Evolutionary conservation across 345 rosid genomes (phyloP), one percentile per base, ranked within the genome.

Genomic region (Moricandia moricandioides): DNA sequence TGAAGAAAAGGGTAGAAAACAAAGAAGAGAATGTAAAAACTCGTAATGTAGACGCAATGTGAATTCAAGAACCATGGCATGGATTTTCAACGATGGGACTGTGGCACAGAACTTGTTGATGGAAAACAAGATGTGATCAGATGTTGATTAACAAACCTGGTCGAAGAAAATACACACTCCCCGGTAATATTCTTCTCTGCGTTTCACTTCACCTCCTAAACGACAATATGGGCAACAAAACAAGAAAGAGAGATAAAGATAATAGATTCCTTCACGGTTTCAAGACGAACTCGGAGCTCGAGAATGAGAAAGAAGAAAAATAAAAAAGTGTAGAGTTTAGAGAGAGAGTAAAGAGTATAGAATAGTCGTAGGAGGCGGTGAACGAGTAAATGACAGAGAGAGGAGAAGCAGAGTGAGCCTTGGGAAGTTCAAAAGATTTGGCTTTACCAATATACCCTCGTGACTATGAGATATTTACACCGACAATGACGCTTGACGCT

Each of bases 351-450:
- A 31, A 12, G 13, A 11, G 47, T 3, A 4, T 47, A 47, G 31
- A 18, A 3, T 29, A 21, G 3, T 17, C 3, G 40, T 47, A 34
- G 54, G 30, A 45, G 14, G 64, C 52, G 55, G 43, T 1, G 65
- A 33, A 54, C 8, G 16, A 11, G 52, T 63, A 69, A 75, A 74
- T 85, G 88, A 74, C 80, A 70, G 57, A 30, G 57, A 62, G 55
- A 1, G 71, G 65, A 24, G 65, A 51, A 10, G 72, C 61, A 67
- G 61, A 18, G 52, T 5, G 39, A 49, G 69, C 75, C 68, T 69
- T 67, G 78, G 81, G 83, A 70, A 83, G 76, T 66, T 76, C 37
- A 69, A 82, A 80, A 31, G 76, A 21, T 17, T 0, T 11, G 0
- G 8, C 0, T 27, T 4, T 37, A 35, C 70, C 9, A 10, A 52